A percentile compares a stretch with the other conserved stretches of the same genome.
phyloP scores from a whole-genome alignment of 2,329 filamentous ascomycete genomes.

The Teratosphaeria epicoccoides region DNA sequence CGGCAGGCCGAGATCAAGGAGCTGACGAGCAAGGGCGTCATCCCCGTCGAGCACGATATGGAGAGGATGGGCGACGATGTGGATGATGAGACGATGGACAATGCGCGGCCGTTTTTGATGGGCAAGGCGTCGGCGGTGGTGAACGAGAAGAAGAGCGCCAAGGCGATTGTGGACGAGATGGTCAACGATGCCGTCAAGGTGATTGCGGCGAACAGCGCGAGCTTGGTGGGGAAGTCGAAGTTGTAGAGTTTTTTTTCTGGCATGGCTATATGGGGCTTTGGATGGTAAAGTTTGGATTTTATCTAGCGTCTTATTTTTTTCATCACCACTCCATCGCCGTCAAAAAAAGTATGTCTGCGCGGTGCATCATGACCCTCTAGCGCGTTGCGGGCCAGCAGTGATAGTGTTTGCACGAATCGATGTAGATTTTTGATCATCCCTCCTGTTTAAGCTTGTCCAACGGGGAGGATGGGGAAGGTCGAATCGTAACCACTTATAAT shows the following conservation, averaged over 20 bases:
- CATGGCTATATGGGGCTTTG: no score
- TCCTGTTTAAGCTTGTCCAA: no score
- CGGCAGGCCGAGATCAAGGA: slow-evolving; percentile 83
- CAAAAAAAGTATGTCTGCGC: no score
- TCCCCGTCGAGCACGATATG: slow-evolving; percentile 89
- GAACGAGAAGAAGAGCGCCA: slow-evolving; percentile 83
- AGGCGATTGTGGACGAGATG: slow-evolving; percentile 89
- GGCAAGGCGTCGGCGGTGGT: slow-evolving; percentile 91
- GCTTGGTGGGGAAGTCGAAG: slow-evolving; percentile 26
- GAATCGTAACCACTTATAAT: no score
- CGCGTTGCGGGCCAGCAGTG: no score
- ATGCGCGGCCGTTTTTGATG: slow-evolving; percentile 87
- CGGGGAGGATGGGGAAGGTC: no score
- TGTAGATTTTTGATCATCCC: no score
- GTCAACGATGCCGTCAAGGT: slow-evolving; percentile 57
- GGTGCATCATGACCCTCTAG: no score
- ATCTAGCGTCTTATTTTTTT: no score
- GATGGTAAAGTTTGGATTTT: neutral
- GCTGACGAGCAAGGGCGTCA: slow-evolving; percentile 75
- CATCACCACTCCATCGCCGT: no score
- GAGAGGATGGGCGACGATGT: slow-evolving; percentile 60
- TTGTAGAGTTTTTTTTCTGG: slow-evolving; percentile 18
- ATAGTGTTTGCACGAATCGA: no score
- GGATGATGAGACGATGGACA: slow-evolving; percentile 80
- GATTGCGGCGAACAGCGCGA: slow-evolving; percentile 19